Evolutionary conservation across 208 protist genomes (phyloP), one percentile per base, ranked within the genome.

Genomic region (Crithidia bombi): DNA sequence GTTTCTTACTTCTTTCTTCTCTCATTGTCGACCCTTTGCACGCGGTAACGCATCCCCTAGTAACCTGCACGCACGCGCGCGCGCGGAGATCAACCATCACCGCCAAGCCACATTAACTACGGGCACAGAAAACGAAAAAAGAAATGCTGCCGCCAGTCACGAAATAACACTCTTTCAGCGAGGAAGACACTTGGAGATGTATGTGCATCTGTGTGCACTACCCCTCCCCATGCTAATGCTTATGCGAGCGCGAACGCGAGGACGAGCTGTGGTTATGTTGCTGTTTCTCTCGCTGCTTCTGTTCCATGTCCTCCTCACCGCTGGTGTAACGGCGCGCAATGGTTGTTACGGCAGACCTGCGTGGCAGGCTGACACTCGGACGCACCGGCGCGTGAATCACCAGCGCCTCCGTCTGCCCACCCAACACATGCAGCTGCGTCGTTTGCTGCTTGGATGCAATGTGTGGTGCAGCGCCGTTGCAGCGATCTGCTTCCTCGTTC

Each of bases 371-470:
- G 9, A 36, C 26, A 12, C 11, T 65, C 1, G 59, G 44, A n/a
- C 41, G 59, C 44, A 65, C 26, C 25, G 59, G 59, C 7, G 59
- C 59, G n/a, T 65, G 30, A 33, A 65, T 54, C 44, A 54, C 44
- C 30, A 51, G 17, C 59, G 46, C 44, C 44, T 65, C 28, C 26
- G 41, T 41, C 3, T 28, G 17, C 2, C 59, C 44, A 32, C n/a
- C 32, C 59, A 65, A 21, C 44, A 65, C 44, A 32, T 49, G 59
- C 59, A 65, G 44, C 44, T 65, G 41, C 30, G 59, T 54, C 17
- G 11, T 14, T 3, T 19, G 23, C 41, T 41, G 32, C 1, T 64
- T 28, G 2, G 33, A 3, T 17, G 32, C 14, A 5, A 15, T 26
- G 52, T 30, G 41, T 25, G 17, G 7, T 21, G 41, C 32, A 17